Evolutionary conservation across 345 rosid genomes (phyloP).

Genomic region (Euphorbia pulcherrima): DNA sequence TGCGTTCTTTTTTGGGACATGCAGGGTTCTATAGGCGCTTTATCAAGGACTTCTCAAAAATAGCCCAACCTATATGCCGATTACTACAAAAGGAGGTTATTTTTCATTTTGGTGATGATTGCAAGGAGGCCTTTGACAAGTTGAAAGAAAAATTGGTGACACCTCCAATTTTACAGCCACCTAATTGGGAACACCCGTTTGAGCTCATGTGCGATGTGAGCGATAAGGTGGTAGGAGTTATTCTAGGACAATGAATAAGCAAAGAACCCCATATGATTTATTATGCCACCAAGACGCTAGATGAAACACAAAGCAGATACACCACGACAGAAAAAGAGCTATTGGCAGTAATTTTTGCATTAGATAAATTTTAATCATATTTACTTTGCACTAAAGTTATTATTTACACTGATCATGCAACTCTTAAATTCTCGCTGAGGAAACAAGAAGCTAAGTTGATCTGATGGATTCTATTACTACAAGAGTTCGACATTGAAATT

Average conservation of each 20-base stretch:
- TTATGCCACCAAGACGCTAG: constrained; percentile 1
- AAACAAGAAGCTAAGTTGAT: background rate
- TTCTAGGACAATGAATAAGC: background rate
- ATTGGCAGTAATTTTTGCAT: constrained; percentile 6
- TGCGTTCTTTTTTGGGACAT: constrained; percentile 4
- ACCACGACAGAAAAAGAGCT: constrained; percentile 5
- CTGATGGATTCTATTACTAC: background rate
- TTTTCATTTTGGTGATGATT: background rate
- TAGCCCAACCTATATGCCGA: background rate
- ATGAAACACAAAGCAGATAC: background rate
- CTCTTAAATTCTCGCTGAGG: background rate
- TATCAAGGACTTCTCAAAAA: background rate
- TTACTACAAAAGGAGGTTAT: background rate
- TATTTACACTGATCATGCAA: background rate
- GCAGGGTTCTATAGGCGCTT: background rate
- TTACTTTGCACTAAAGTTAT: background rate
- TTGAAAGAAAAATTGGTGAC: background rate
- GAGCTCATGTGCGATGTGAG: background rate
- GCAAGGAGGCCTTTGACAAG: background rate
- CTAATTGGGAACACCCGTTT: background rate
- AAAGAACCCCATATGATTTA: background rate
- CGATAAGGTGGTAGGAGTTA: background rate
- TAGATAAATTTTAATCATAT: background rate
- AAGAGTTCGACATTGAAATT: background rate
- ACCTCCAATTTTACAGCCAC: background rate